Evolutionary conservation across 78 protist genomes (phyloP).

Genomic region (Polysphondylium violaceum): DNA sequence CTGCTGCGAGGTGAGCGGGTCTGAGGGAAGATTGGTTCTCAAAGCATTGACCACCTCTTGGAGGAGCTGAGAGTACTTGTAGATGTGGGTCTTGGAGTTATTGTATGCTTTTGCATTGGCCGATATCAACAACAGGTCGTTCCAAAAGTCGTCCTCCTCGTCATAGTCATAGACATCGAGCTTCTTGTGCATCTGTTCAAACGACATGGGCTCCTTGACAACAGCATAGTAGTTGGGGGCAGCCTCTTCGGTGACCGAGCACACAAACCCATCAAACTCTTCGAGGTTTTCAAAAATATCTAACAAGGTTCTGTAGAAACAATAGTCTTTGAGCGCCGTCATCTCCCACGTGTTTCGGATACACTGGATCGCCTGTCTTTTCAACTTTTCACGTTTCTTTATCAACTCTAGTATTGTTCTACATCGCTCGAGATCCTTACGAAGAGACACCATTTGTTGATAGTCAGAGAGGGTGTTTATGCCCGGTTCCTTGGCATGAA

Average conservation of each 20-base stretch:
- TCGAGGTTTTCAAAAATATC: constrained; percentile 9
- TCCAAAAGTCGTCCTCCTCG: constrained; percentile 14
- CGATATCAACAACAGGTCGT: constrained; percentile 12
- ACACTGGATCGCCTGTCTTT: constrained; percentile 1
- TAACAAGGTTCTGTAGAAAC: neutral
- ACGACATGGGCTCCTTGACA: constrained; percentile 42
- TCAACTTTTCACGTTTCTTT: constrained; percentile 32
- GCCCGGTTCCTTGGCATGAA: constrained; percentile 38
- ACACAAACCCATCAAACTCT: constrained; percentile 11
- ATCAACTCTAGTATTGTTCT: constrained; percentile 54
- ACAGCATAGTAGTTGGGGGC: constrained; percentile 36
- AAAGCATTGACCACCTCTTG: neutral
- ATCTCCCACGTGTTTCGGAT: neutral
- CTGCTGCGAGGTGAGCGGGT: neutral
- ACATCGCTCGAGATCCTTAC: constrained; percentile 52
- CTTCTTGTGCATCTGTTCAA: constrained; percentile 13
- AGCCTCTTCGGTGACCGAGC: constrained; percentile 39
- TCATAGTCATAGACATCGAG: constrained; percentile 25
- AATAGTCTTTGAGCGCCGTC: neutral
- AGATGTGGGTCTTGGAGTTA: constrained; percentile 15
- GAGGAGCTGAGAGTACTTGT: constrained; percentile 12
- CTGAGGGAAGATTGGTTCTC: neutral
- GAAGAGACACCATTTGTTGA: constrained; percentile 9
- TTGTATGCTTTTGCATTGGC: constrained; percentile 53
- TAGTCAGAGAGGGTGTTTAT: constrained; percentile 15